Percentiles rank a stretch among this genome's conserved stretches.
These are phyloP conservation scores for Taiwanofungus camphoratus DNA, from an alignment of 1,284 basidiomycete genomes.

Conservation along the genomic window DNA sequence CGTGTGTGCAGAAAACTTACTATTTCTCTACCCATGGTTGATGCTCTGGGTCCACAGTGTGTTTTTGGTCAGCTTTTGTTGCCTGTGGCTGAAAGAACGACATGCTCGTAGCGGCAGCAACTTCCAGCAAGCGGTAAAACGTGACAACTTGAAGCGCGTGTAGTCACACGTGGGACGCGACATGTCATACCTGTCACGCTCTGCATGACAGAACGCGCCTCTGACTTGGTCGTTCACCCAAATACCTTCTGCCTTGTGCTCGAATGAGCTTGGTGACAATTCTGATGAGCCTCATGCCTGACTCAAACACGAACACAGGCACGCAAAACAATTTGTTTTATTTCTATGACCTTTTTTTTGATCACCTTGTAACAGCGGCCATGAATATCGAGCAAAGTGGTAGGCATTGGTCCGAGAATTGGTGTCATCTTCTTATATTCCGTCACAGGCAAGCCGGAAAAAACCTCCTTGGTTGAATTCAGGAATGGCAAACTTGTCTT, in stretches of 20 bases:
- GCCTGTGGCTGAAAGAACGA: conserved; percentile 52
- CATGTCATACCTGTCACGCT: not conserved
- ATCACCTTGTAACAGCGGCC: not conserved
- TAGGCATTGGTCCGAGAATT: not conserved
- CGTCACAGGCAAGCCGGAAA: conserved; percentile 31
- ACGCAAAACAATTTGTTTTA: not conserved
- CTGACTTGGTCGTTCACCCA: conserved; percentile 10
- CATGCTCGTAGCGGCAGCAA: conserved; percentile 18
- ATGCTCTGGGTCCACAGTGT: conserved; percentile 49
- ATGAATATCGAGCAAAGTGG: not conserved
- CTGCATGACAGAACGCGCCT: not conserved
- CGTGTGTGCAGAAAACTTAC: conserved; percentile 33
- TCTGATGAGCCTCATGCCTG: conserved; percentile 21
- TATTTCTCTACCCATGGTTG: conserved; percentile 99
- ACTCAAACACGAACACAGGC: conserved; percentile 21
- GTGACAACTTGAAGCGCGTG: not conserved
- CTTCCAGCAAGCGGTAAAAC: too few relatives aligned
- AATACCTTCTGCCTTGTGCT: conserved; percentile 1
- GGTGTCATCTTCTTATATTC: not conserved
- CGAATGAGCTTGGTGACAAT: conserved; percentile 1
- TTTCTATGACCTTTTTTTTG: not conserved
- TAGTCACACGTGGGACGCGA: conserved; percentile 3
- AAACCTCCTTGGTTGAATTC: conserved; percentile 47
- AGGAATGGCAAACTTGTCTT: conserved; percentile 74
- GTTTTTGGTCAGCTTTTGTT: conserved; percentile 36